A percentile compares a stretch with the other conserved stretches of the same genome.
Evolutionary conservation across 139 green algal species (phyloP).

Genomic region (Coccomyxa sp.): DNA sequence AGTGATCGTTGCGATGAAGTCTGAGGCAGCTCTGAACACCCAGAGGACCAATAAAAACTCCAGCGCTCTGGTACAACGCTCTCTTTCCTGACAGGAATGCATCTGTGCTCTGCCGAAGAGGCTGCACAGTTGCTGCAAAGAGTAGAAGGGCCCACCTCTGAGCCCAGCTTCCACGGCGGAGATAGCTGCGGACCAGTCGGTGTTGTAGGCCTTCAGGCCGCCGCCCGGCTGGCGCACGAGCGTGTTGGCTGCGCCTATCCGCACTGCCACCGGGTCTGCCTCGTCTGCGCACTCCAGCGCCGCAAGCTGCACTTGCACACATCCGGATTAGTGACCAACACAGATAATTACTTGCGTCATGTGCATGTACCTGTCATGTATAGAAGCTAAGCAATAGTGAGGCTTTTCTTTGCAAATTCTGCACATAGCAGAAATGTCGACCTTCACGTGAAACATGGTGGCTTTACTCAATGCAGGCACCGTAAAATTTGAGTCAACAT

Average conservation of each 20-base stretch:
- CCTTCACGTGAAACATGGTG: too few relatives aligned
- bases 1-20: too few relatives aligned
- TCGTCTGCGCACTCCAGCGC: constrained; percentile 61
- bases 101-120: background rate
- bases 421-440: background rate
- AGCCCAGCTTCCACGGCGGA: constrained; percentile 75
- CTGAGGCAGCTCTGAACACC: background rate
- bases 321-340: too few relatives aligned
- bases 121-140: background rate
- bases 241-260: constrained; percentile 95
- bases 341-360: background rate
- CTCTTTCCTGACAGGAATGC: background rate
- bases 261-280: constrained; percentile 68
- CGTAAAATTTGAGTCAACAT: too few relatives aligned
- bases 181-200: constrained; percentile 89
- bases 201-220: constrained; percentile 87
- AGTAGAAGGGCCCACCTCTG: background rate
- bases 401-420: background rate
- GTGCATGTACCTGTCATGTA: background rate
- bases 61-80: background rate
- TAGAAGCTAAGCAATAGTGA: background rate
- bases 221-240: constrained; percentile 73
- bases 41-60: background rate
- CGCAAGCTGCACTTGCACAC: constrained; percentile 46
- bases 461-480: too few relatives aligned